A percentile compares a stretch with the other conserved stretches of the same genome.
These are phyloP conservation scores for Elaphomyces granulatus DNA, from an alignment of 495 filamentous ascomycete species.

Conservation along the genomic window DNA sequence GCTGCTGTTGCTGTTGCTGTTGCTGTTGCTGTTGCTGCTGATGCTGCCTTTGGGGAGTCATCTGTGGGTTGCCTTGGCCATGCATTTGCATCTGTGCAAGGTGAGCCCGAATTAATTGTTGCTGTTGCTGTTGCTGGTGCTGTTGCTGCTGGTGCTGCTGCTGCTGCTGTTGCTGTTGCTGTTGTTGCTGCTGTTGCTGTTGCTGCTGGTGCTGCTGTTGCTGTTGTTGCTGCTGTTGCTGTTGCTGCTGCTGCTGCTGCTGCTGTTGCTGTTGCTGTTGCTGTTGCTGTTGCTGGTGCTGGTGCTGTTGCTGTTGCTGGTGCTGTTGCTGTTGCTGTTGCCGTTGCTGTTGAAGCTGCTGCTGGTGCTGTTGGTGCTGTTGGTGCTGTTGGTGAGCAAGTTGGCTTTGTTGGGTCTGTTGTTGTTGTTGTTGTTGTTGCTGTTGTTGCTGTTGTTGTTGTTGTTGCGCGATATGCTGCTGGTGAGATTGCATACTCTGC, in stretches of 20 bases:
- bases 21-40: constrained; percentile 12
- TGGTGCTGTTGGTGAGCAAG: constrained; percentile 13
- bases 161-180: constrained; percentile 6
- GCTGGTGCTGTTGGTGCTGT: constrained; percentile 22
- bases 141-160: constrained; percentile 2
- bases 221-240: constrained; percentile 23
- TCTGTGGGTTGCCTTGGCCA: constrained; percentile 1
- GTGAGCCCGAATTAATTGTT: constrained; percentile 6
- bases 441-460: constrained; percentile 33
- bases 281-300: constrained; percentile 22
- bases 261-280: constrained; percentile 27
- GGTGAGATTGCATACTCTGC: constrained; percentile 37
- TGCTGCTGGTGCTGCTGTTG: constrained; percentile 21
- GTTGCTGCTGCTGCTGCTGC: constrained; percentile 5
- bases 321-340: constrained; percentile 16
- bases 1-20: too few relatives aligned
- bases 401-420: constrained; percentile 16
- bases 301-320: constrained; percentile 22
- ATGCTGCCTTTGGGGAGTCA: not conserved
- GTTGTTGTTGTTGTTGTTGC: constrained; percentile 25
- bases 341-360: constrained; percentile 14
- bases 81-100: constrained; percentile 2
- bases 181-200: constrained; percentile 19
- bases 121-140: too few relatives aligned
- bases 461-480: constrained; percentile 23